These are phyloP conservation scores for Fusarium coicis DNA, from an alignment of 2,329 filamentous ascomycete species.

Conservation along the genomic window DNA sequence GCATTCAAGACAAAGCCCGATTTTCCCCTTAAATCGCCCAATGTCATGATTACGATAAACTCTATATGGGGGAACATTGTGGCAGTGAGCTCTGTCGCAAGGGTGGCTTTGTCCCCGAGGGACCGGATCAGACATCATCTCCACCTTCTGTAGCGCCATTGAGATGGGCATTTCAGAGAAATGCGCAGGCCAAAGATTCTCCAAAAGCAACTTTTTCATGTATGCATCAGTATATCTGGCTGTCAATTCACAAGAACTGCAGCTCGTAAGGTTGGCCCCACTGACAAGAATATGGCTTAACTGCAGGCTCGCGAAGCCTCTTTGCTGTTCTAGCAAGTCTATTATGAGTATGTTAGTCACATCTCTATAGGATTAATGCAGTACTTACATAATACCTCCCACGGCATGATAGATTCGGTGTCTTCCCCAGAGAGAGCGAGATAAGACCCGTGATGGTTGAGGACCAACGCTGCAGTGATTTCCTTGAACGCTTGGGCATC, in stretches of 20 bases:
- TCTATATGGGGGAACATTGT: neutral
- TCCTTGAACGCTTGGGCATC: accelerated
- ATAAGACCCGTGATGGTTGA: accelerated
- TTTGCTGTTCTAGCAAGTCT: neutral
- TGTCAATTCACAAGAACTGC: too few relatives aligned
- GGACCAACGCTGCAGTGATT: accelerated
- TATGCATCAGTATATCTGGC: neutral
- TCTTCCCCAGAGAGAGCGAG: accelerated
- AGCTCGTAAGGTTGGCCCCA: neutral
- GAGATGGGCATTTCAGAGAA: neutral
- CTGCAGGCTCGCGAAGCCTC: neutral
- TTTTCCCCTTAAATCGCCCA: neutral
- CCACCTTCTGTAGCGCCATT: neutral
- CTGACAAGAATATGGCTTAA: neutral
- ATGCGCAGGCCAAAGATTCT: neutral
- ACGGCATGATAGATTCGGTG: accelerated
- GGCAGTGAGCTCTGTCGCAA: neutral
- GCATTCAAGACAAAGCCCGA: neutral
- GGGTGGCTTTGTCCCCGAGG: accelerated
- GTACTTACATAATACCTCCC: neutral
- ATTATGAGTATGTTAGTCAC: neutral
- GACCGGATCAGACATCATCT: neutral
- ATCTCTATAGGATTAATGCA: accelerated
- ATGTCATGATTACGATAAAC: accelerated
- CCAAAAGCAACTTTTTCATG: neutral